Conservation (phyloP, 345 rosid genomes). For the Mangifera indica region DNA sequence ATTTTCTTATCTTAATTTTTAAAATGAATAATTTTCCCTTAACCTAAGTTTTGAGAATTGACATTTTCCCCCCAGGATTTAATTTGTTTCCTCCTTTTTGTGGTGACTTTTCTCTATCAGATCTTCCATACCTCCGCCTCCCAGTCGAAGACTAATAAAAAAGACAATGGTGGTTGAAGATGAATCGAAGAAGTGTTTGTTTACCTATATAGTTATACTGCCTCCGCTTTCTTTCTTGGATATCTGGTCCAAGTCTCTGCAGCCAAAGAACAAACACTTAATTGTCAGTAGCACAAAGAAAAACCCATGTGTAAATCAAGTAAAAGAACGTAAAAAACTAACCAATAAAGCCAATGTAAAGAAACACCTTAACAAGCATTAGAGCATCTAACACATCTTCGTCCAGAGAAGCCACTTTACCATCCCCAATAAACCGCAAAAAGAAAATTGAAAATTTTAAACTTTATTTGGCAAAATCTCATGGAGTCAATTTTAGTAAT, state of each 20-base stretch:
- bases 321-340: background rate
- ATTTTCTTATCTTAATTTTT: no score
- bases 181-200: no score
- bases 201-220: slow-evolving; percentile 79
- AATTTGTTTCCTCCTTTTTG: no score
- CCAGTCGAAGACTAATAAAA: no score
- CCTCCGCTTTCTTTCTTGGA: slow-evolving; percentile 80
- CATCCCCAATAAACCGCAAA: background rate
- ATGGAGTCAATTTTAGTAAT: background rate
- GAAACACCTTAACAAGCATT: slow-evolving; percentile 71
- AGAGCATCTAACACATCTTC: slow-evolving; percentile 72
- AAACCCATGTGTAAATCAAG: background rate
- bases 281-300: slow-evolving; percentile 26
- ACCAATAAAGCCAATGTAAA: background rate
- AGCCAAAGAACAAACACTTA: slow-evolving; percentile 55
- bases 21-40: no score
- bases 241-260: slow-evolving; percentile 77
- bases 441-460: background rate
- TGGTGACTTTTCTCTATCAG: no score
- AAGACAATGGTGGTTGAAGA: no score
- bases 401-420: slow-evolving; percentile 64
- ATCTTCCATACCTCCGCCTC: no score
- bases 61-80: no score
- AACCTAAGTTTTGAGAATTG: no score
- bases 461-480: background rate